phyloP scores from a whole-genome alignment of 768 basidiomycete genomes.

The Boletus sp. region DNA sequence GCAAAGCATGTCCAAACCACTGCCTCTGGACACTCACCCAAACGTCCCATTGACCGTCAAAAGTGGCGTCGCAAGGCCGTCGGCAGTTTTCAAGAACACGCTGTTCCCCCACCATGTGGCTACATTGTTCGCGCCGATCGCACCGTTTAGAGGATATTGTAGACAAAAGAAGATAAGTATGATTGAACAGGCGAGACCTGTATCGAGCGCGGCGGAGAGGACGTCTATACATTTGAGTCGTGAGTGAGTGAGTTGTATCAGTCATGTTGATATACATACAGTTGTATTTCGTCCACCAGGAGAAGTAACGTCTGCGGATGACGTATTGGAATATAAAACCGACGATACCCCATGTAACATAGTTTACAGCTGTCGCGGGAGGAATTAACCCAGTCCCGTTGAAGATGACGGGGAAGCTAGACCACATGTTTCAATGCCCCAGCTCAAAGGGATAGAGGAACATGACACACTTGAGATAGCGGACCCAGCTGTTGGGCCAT shows the following conservation, averaged over 20 bases:
- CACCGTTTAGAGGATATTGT: constrained; percentile 61
- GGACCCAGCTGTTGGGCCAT: constrained; percentile 64
- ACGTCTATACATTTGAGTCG: constrained; percentile 40
- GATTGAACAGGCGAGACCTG: constrained; percentile 61
- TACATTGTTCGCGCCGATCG: constrained; percentile 55
- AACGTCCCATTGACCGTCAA: constrained; percentile 21
- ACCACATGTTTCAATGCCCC: not conserved
- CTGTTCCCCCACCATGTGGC: constrained; percentile 73
- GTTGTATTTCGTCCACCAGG: constrained; percentile 64
- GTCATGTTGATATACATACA: constrained; percentile 26
- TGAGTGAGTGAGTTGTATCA: not conserved
- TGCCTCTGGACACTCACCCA: constrained; percentile 21
- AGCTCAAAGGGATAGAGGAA: not conserved
- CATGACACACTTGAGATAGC: constrained; percentile 59
- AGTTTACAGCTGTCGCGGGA: constrained; percentile 64
- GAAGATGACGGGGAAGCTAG: constrained; percentile 52
- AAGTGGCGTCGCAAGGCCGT: constrained; percentile 20
- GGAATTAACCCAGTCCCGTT: constrained; percentile 61
- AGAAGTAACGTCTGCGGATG: constrained; percentile 60
- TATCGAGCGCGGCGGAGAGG: constrained; percentile 68
- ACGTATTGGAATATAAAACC: constrained; percentile 67
- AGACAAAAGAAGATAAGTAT: constrained; percentile 60
- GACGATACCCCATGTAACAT: constrained; percentile 65
- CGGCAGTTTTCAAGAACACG: constrained; percentile 32
- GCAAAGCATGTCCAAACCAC: not conserved